Conservation (phyloP, 148 eudicot genomes). For the Vaccinium macrocarpon region DNA sequence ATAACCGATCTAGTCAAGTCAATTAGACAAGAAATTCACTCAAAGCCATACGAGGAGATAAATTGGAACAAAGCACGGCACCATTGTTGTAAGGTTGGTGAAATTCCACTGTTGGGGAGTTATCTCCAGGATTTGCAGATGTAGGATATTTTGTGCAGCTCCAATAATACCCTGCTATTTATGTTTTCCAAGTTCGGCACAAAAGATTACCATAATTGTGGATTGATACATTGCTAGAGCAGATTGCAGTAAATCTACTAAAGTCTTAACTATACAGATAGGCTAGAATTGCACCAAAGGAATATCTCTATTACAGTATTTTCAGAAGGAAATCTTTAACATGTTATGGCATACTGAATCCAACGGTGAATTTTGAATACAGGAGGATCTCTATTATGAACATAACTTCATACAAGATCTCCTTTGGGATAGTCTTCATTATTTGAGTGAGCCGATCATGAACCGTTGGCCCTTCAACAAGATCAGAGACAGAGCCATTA, state of each 20-base stretch:
- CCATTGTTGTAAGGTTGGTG: slow-evolving; percentile 27
- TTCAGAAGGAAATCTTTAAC: slow-evolving; percentile 9
- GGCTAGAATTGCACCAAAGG: no score
- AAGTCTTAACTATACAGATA: no score
- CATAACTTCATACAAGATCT: slow-evolving; percentile 3
- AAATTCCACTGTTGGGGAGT: not conserved
- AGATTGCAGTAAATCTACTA: no score
- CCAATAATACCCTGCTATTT: no score
- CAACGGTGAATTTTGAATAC: slow-evolving; percentile 13
- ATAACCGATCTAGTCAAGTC: slow-evolving; percentile 28
- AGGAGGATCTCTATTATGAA: slow-evolving; percentile 18
- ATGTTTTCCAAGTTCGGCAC: no score
- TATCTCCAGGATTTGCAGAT: not conserved
- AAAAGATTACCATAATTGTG: no score
- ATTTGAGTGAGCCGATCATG: no score
- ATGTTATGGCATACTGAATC: slow-evolving; percentile 10
- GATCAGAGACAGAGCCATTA: no score
- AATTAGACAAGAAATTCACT: slow-evolving; percentile 25
- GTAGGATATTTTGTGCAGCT: not conserved
- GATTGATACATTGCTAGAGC: no score
- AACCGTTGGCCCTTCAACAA: no score
- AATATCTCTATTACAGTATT: not conserved
- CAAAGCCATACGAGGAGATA: slow-evolving; percentile 24
- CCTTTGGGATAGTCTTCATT: no score
- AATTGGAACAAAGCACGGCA: slow-evolving; percentile 35